Conservation (phyloP, 345 rosid genomes). For the Draba incana region DNA sequence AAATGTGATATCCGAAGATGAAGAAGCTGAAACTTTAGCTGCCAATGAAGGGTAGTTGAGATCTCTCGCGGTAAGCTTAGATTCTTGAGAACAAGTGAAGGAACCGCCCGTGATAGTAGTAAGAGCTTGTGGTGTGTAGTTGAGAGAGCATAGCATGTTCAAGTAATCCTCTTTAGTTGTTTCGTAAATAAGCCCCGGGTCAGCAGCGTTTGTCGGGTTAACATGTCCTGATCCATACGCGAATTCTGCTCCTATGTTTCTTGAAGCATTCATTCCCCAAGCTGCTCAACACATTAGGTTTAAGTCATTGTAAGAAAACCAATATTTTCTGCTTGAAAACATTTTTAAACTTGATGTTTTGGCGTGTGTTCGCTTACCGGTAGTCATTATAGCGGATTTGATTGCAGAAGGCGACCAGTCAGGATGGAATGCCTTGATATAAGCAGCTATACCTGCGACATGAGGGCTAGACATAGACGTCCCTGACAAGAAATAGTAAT, state of each 20-base stretch:
- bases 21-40: constrained; percentile 1
- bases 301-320: constrained; percentile 41
- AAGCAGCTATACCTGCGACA: too few species aligned
- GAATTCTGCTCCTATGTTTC: constrained; percentile 13
- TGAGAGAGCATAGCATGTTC: constrained; percentile 44
- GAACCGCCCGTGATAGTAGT: constrained; percentile 33
- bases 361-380: constrained; percentile 11
- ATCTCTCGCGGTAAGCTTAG: constrained; percentile 24
- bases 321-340: too few species aligned
- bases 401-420: constrained; percentile 57
- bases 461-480: constrained; percentile 57
- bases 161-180: constrained; percentile 40
- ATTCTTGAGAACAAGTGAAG: constrained; percentile 34
- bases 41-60: constrained; percentile 52
- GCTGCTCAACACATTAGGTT: constrained; percentile 27
- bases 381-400: not conserved
- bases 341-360: constrained; percentile 19
- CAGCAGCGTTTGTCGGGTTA: constrained; percentile 44
- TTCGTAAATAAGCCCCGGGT: constrained; percentile 43
- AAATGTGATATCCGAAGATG: constrained; percentile 31
- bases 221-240: constrained; percentile 53
- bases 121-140: constrained; percentile 15
- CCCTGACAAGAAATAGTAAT: constrained; percentile 38
- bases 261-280: constrained; percentile 34
- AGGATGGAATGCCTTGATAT: constrained; percentile 31